Percentiles rank a stretch among this genome's conserved stretches.
phyloP scores from a whole-genome alignment of 257 asterid genomes.

The Primulina tabacum region DNA sequence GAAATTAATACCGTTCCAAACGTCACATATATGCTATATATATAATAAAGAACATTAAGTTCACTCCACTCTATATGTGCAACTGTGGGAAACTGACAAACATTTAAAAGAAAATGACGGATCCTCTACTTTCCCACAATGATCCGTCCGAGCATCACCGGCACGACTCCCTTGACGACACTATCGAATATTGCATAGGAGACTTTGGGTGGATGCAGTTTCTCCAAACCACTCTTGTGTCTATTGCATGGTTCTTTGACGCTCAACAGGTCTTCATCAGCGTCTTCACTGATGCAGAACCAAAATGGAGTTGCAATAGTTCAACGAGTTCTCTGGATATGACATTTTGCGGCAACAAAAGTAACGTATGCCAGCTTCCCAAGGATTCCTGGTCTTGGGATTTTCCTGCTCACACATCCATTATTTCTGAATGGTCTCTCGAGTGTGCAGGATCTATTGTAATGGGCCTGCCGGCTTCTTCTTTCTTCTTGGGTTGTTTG shows the following conservation, averaged over 20 bases:
- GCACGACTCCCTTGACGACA: conserved; percentile 46
- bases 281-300: conserved; percentile 57
- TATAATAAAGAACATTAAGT: no score
- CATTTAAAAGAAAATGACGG: conserved; percentile 14
- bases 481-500: conserved; percentile 57
- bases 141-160: neutral
- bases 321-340: neutral
- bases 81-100: no score
- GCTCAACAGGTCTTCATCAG: conserved; percentile 67
- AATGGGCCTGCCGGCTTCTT: conserved; percentile 59
- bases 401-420: conserved; percentile 38
- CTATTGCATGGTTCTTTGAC: conserved; percentile 68
- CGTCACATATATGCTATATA: no score
- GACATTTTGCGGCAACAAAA: neutral
- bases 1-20: no score
- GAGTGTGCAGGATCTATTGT: conserved; percentile 54
- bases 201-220: conserved; percentile 54
- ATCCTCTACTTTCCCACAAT: conserved; percentile 21
- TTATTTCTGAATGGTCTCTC: conserved; percentile 68
- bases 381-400: conserved; percentile 47
- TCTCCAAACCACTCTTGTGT: conserved; percentile 46
- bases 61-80: no score
- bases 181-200: conserved; percentile 64
- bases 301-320: conserved; percentile 44
- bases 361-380: conserved; percentile 35